A percentile compares a stretch with the other conserved stretches of the same genome.
Evolutionary conservation across 257 asterid genomes (phyloP).

Genomic region (Coffea canephora): DNA sequence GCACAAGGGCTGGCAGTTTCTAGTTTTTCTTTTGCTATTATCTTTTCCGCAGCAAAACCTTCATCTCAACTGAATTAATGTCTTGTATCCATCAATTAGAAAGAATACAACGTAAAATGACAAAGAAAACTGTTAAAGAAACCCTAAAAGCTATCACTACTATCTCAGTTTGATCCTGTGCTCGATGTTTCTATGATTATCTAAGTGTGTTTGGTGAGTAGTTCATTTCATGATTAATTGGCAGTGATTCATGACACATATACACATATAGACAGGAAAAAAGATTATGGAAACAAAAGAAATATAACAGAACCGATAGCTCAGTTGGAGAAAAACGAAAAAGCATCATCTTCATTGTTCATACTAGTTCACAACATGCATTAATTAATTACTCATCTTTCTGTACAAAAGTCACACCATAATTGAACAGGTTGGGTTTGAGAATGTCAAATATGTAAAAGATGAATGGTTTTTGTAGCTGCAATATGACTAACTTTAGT

Average conservation of each 20-base stretch:
- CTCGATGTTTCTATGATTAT: background rate
- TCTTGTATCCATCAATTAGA: slow-evolving; percentile 16
- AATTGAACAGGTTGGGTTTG: slow-evolving; percentile 8
- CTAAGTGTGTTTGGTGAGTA: slow-evolving; percentile 22
- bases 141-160: background rate
- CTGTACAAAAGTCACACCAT: slow-evolving; percentile 10
- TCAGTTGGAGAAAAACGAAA: background rate
- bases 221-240: slow-evolving; percentile 23
- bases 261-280: background rate
- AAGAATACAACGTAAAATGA: slow-evolving; percentile 14
- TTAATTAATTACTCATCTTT: slow-evolving; percentile 6
- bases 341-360: background rate
- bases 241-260: slow-evolving; percentile 8
- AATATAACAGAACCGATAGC: background rate
- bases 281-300: background rate
- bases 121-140: slow-evolving; percentile 15
- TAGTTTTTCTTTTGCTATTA: background rate
- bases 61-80: slow-evolving; percentile 5
- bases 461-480: background rate
- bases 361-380: slow-evolving; percentile 1
- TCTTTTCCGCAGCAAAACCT: background rate
- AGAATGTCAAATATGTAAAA: background rate
- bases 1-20: background rate
- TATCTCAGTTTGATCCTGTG: slow-evolving; percentile 15
- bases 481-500: background rate